phyloP scores from a whole-genome alignment of 306 rosid species.

The Casuarina glauca region DNA sequence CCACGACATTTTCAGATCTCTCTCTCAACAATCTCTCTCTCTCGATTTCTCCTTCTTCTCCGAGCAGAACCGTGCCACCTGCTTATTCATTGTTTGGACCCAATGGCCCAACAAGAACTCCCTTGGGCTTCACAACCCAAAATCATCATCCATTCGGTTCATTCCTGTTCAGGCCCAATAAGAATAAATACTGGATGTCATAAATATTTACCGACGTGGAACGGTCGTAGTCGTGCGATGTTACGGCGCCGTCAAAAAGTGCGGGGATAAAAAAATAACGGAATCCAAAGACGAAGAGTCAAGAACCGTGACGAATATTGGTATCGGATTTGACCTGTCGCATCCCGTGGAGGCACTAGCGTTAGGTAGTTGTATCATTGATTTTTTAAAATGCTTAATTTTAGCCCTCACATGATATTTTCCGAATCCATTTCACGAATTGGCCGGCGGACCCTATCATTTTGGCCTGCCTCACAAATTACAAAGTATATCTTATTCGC shows the following conservation, averaged over 20 bases:
- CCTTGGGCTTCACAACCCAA: neutral
- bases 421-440: no score
- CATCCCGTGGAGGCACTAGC: neutral
- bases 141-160: no score
- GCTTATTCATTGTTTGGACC: neutral
- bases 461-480: no score
- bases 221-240: neutral
- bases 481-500: no score
- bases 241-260: neutral
- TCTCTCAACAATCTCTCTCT: neutral
- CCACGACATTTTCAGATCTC: constrained; percentile 43
- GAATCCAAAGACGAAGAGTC: neutral
- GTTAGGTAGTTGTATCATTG: no score
- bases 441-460: no score
- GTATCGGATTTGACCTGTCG: neutral
- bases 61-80: neutral
- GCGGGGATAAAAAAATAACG: neutral
- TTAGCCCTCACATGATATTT: no score
- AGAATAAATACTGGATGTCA: no score
- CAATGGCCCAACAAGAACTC: neutral
- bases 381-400: no score
- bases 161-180: no score
- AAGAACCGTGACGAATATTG: neutral
- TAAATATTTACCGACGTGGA: no score
- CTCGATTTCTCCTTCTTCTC: neutral